These are phyloP conservation scores for Peziza echinospora DNA, from an alignment of 495 filamentous ascomycete genomes.

Conservation along the genomic window DNA sequence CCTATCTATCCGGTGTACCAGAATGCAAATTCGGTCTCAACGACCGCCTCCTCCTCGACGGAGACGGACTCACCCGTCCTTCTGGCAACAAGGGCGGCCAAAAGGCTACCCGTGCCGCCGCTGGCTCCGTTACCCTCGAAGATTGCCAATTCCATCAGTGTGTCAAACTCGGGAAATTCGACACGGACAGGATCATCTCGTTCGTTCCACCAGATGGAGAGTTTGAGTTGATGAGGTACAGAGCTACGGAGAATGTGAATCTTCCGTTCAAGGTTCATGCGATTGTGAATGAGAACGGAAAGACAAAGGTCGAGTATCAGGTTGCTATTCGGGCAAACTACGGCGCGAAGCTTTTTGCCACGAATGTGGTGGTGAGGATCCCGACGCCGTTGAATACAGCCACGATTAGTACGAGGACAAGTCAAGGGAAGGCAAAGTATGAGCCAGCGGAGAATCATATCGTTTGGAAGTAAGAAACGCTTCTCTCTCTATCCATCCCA, in stretches of 20 bases:
- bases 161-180: constrained; percentile 92
- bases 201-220: constrained; percentile 97
- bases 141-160: constrained; percentile 99
- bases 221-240: constrained; percentile 98
- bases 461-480: constrained; percentile 53
- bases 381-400: constrained; percentile 95
- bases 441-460: constrained; percentile 96
- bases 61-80: constrained; percentile 43
- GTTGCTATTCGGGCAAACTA: constrained; percentile 96
- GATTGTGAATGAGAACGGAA: constrained; percentile 92
- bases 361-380: constrained; percentile 88
- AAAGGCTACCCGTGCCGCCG: constrained; percentile 84
- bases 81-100: constrained; percentile 48
- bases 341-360: constrained; percentile 85
- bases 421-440: constrained; percentile 93
- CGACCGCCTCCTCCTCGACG: constrained; percentile 77
- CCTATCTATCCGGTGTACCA: constrained; percentile 86
- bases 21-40: constrained; percentile 99
- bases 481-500: background rate
- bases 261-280: constrained; percentile 97
- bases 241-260: constrained; percentile 98
- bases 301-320: constrained; percentile 95
- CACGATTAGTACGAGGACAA: constrained; percentile 76
- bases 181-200: constrained; percentile 89
- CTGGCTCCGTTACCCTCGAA: constrained; percentile 86